Evolutionary conservation across 306 rosid genomes (phyloP).

Genomic region (Citrullus colocynthis): DNA sequence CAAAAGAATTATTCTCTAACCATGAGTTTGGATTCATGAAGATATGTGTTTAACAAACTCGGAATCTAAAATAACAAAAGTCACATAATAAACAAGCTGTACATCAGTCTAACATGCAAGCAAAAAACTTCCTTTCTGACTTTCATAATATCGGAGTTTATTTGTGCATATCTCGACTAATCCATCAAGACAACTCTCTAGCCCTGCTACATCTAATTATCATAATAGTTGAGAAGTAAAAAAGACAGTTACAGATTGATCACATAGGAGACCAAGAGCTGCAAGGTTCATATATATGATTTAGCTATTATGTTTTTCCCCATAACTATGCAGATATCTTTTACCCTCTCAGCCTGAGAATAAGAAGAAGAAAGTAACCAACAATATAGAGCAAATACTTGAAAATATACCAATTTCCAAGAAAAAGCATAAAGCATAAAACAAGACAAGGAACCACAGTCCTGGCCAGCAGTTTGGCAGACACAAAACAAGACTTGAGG

Average conservation of each 20-base stretch:
- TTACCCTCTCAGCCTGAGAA: neutral
- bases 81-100: neutral
- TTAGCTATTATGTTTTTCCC: neutral
- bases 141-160: too few relatives aligned
- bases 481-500: conserved; percentile 3
- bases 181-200: neutral
- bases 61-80: too few relatives aligned
- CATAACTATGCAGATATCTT: neutral
- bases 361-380: neutral
- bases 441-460: neutral
- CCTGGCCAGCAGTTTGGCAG: neutral
- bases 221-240: neutral
- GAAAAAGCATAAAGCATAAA: neutral
- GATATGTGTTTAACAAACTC: too few relatives aligned
- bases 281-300: neutral
- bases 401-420: neutral
- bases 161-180: too few relatives aligned
- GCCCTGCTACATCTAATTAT: neutral
- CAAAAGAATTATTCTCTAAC: neutral
- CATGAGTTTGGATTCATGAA: too few relatives aligned
- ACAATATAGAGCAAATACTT: neutral
- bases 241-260: neutral
- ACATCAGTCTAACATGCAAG: neutral
- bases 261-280: neutral
- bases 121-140: too few relatives aligned